Evolutionary conservation across 83 land plant species (phyloP).

Genomic region (Thuja plicata): DNA sequence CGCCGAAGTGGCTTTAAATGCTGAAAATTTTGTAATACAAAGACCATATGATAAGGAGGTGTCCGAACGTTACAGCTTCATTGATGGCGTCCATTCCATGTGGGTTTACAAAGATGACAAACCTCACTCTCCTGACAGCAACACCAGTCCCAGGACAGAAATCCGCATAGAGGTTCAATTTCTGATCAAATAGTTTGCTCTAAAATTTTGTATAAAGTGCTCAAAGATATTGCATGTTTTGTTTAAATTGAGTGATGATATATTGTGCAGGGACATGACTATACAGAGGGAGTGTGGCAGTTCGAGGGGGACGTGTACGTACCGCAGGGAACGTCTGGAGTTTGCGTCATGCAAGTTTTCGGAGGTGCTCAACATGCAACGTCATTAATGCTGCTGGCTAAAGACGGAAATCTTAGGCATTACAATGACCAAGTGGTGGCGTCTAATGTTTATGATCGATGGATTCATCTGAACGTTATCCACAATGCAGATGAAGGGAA

Average conservation of each 20-base stretch:
- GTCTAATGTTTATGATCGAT: conserved; percentile 20
- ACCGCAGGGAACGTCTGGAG: conserved; percentile 32
- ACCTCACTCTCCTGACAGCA: too few species aligned
- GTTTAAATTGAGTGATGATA: background rate
- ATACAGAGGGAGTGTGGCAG: too few species aligned
- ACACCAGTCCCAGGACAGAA: conserved; percentile 14
- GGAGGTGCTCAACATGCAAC: conserved; percentile 24
- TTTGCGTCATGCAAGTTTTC: conserved; percentile 16
- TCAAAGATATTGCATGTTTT: conserved; percentile 22
- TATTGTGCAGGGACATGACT: too few species aligned
- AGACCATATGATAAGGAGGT: background rate
- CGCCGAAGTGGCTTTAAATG: too few species aligned
- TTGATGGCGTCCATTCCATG: too few species aligned
- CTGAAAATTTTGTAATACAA: background rate
- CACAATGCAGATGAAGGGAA: too few species aligned
- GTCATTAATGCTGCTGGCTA: conserved; percentile 18
- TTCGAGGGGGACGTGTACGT: too few species aligned
- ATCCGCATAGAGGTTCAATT: background rate
- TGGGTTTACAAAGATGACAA: too few species aligned
- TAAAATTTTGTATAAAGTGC: background rate
- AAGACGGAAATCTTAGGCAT: conserved; percentile 17
- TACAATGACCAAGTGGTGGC: conserved; percentile 18
- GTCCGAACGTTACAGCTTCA: too few species aligned
- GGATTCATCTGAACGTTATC: too few species aligned
- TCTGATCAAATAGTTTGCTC: background rate